Evolutionary conservation across 129 eudicot species (phyloP), one percentile per base, ranked within the genome.

Genomic region (Tagetes patula): DNA sequence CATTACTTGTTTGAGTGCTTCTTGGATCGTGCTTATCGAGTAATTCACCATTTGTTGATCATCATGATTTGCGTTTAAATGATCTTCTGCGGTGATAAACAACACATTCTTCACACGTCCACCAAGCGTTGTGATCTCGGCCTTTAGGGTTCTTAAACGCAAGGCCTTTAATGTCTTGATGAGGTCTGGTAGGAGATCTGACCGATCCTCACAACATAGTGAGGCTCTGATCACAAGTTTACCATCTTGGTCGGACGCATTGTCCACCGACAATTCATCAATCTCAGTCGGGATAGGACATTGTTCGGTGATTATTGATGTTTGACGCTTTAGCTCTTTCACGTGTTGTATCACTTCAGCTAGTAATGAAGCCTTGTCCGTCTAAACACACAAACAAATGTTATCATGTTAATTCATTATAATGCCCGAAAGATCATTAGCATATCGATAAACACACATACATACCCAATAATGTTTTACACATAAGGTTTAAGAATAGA

Each of bases 291-390:
- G 98, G 40, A 90, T 84, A 2, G 82, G 73, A 67, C 61, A 79
- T 62, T 92, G 80, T 65, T 94, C 93, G 1, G 88, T 83, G 13
- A 94, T 90, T n/a, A 84, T 48, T 27, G 96, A 90, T 10, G 98
- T 90, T 70, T 94, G 97, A 14, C 84, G 85, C 74, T 88, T 84
- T 33, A 90, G 84, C 80, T 94, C 98, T 73, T 88, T 94, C 66
- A 94, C 96, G 33, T 90, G 98, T 36, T 90, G 96, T 71, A 94
- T 90, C 14, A 94, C 98, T 73, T 94, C 97, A 10, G 98, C 98
- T 46, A 94, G 85, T 82, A 94, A 85, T 45, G 98, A 94, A n/a
- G 98, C 98, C 82, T 94, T 94, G 81, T 94, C 98, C 60, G 98
- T 94, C 98, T 94, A 39, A 40, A 30, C 8, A 33, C 52, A 34